Evolutionary conservation across 1,284 basidiomycete genomes (phyloP).

Genomic region (Fomes fomentarius): DNA sequence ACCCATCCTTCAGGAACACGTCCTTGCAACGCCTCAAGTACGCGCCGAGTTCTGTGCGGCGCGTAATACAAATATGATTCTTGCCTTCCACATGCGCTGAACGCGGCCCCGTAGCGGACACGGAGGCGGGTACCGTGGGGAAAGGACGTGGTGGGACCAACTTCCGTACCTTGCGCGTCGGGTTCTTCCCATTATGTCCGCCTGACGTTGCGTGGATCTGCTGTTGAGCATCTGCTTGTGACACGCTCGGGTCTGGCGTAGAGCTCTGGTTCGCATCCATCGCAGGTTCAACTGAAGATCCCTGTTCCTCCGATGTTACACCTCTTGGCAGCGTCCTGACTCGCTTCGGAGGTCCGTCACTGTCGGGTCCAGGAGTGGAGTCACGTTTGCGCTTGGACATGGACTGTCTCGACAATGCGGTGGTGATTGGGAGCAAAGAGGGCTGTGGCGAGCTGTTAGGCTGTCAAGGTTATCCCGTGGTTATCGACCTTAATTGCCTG

Average conservation of each 20-base stretch:
- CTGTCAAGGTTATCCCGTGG: no score
- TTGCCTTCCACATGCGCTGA: conserved; percentile 77
- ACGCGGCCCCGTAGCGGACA: conserved; percentile 78
- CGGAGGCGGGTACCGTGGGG: conserved; percentile 75
- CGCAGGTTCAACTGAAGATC: no score
- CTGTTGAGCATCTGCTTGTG: conserved; percentile 10
- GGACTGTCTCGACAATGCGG: conserved; percentile 17
- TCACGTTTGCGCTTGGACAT: conserved; percentile 42
- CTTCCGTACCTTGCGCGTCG: conserved; percentile 54
- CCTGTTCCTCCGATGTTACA: neutral
- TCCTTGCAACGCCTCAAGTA: conserved; percentile 84
- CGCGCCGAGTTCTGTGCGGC: conserved; percentile 72
- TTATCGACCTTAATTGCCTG: no score
- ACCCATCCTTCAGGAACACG: conserved; percentile 80
- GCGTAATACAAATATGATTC: conserved; percentile 80
- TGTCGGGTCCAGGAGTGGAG: conserved; percentile 14
- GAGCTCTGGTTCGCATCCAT: no score
- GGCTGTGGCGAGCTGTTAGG: no score
- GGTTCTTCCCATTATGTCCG: conserved; percentile 1
- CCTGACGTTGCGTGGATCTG: neutral
- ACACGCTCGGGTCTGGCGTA: no score
- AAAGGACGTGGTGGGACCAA: conserved; percentile 73
- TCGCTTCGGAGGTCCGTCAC: conserved; percentile 11
- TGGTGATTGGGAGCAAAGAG: neutral
- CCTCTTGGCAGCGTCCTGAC: neutral